phyloP scores from a whole-genome alignment of 2,329 filamentous ascomycete species.

The Akanthomyces muscarius region DNA sequence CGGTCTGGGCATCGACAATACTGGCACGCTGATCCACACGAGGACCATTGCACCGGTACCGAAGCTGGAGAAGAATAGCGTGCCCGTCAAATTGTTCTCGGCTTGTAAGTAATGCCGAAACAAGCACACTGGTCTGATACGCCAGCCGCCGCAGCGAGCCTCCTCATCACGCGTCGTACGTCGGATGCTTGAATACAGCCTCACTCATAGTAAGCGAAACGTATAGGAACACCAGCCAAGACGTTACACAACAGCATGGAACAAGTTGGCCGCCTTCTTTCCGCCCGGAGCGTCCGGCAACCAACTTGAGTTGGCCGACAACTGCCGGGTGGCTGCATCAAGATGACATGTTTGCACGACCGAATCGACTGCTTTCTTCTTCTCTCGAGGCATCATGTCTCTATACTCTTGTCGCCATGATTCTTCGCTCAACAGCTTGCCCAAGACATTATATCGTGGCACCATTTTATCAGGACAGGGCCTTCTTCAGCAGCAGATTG shows the following conservation, averaged over 20 bases:
- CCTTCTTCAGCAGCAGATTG: not conserved
- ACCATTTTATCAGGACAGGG: not conserved
- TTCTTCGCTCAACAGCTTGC: not conserved
- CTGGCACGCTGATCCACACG: not conserved
- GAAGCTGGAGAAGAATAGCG: not conserved
- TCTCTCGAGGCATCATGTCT: constrained; percentile 8
- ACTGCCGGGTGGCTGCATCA: not conserved
- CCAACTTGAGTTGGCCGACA: not conserved
- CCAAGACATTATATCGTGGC: not conserved
- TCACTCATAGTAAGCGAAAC: not conserved
- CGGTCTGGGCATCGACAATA: not conserved
- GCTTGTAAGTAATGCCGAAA: not conserved
- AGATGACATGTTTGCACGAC: not conserved
- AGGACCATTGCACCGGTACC: constrained; percentile 2
- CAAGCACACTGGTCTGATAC: not conserved
- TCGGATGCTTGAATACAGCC: not conserved
- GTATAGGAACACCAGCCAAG: not conserved
- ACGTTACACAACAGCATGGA: not conserved
- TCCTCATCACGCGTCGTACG: not conserved
- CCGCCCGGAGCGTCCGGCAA: not conserved
- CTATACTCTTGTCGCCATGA: not conserved
- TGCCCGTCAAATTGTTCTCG: no score
- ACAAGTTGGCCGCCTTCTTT: not conserved
- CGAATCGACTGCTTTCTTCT: not conserved
- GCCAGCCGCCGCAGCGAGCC: not conserved